Evolutionary conservation across 768 basidiomycete species (phyloP).

Genomic region (Tulasnella calospora): DNA sequence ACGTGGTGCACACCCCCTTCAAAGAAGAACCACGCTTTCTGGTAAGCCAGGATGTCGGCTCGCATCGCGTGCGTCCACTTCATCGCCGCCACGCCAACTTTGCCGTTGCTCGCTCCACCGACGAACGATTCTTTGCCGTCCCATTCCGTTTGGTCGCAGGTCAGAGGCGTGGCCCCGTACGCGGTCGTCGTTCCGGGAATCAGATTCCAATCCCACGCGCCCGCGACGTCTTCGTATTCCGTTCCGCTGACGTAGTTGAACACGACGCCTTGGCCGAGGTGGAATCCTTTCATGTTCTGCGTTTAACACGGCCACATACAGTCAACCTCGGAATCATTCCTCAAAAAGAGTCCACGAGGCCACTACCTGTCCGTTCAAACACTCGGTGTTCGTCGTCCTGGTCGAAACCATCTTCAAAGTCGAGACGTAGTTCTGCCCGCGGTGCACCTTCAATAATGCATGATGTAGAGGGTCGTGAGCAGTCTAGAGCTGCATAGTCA

Average conservation of each 20-base stretch:
- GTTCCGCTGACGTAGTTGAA: constrained; percentile 41
- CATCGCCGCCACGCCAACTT: constrained; percentile 56
- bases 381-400: constrained; percentile 58
- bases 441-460: constrained; percentile 48
- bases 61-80: constrained; percentile 59
- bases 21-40: constrained; percentile 73
- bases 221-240: constrained; percentile 70
- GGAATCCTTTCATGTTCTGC: constrained; percentile 62
- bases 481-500: too few relatives aligned
- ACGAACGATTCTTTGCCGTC: constrained; percentile 46
- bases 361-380: constrained; percentile 41
- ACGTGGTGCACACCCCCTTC: constrained; percentile 58
- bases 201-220: constrained; percentile 72
- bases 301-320: too few relatives aligned
- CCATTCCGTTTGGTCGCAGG: constrained; percentile 44
- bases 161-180: constrained; percentile 53
- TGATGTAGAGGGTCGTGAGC: too few relatives aligned
- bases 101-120: constrained; percentile 50
- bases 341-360: not conserved
- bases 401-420: constrained; percentile 60
- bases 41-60: constrained; percentile 48
- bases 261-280: constrained; percentile 60
- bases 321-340: too few relatives aligned
- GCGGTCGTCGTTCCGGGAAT: constrained; percentile 69
- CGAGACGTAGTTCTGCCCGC: constrained; percentile 56